phyloP scores from a whole-genome alignment of 169 alveolate genomes.

The Cardiosporidium cionae region DNA sequence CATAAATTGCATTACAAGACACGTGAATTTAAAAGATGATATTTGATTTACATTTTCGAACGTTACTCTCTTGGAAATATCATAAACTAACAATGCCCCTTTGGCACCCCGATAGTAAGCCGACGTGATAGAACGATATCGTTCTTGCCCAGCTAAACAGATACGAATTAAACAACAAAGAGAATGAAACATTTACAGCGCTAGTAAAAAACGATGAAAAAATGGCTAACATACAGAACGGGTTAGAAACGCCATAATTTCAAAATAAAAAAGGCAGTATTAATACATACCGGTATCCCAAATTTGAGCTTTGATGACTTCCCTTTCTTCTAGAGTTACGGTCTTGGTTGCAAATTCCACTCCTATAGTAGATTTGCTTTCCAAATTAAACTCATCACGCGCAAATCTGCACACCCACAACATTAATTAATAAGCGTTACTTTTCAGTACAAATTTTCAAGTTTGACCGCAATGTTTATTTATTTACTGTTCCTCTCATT shows the following conservation, averaged over 20 bases:
- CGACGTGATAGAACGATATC: slow-evolving; percentile 96
- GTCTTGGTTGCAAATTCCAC: slow-evolving; percentile 94
- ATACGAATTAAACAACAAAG: background rate
- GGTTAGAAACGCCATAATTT: background rate
- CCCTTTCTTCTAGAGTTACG: slow-evolving; percentile 74
- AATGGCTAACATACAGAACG: background rate
- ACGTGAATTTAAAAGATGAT: background rate
- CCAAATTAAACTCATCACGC: slow-evolving; percentile 87
- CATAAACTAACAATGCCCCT: slow-evolving; percentile 97
- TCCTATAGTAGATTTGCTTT: slow-evolving; percentile 95
- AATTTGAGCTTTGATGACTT: slow-evolving; percentile 88
- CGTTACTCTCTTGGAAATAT: slow-evolving; percentile 87
- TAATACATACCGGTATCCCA: slow-evolving; percentile 89
- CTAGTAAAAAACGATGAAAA: background rate
- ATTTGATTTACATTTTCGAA: slow-evolving; percentile 73
- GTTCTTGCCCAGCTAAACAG: slow-evolving; percentile 94
- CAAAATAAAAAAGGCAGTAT: background rate
- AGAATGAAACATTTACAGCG: background rate
- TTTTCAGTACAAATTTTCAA: background rate
- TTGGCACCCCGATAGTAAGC: slow-evolving; percentile 99
- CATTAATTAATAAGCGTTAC: background rate
- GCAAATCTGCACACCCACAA: slow-evolving; percentile 68
- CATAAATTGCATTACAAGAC: background rate
- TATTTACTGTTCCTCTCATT: background rate
- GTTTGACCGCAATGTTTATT: background rate